phyloP scores from a whole-genome alignment of 257 asterid species.

The Plantago major region DNA sequence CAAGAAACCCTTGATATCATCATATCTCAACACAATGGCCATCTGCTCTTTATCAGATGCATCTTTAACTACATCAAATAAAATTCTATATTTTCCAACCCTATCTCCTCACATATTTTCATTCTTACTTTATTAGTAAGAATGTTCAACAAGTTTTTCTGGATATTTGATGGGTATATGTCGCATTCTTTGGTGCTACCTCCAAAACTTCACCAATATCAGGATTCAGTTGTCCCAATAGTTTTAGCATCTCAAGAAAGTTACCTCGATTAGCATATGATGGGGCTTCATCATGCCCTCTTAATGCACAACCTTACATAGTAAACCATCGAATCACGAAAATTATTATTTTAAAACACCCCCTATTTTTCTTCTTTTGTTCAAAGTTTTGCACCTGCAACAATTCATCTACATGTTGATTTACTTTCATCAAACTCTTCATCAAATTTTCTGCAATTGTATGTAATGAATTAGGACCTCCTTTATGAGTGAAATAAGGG shows the following conservation, averaged over 20 bases:
- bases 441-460: too few species aligned
- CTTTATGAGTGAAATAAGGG: too few species aligned
- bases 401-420: too few species aligned
- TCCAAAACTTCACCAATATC: neutral
- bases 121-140: neutral
- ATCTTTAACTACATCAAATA: conserved; percentile 7
- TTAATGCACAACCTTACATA: neutral
- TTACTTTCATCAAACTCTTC: too few species aligned
- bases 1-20: neutral
- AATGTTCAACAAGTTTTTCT: neutral
- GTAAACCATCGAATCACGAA: neutral
- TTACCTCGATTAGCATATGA: neutral
- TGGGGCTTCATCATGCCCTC: neutral
- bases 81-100: neutral
- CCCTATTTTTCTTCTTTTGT: neutral
- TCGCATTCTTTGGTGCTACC: neutral
- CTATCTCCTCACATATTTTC: conserved; percentile 3
- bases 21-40: conserved; percentile 5
- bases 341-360: neutral
- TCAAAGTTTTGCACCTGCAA: neutral
- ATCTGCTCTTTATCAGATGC: conserved; percentile 4
- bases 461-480: too few species aligned
- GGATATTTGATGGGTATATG: neutral
- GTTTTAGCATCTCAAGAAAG: neutral
- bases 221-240: neutral